Evolutionary conservation across 176 grass and related monocot genomes (phyloP).

Genomic region (Carex littledalei): DNA sequence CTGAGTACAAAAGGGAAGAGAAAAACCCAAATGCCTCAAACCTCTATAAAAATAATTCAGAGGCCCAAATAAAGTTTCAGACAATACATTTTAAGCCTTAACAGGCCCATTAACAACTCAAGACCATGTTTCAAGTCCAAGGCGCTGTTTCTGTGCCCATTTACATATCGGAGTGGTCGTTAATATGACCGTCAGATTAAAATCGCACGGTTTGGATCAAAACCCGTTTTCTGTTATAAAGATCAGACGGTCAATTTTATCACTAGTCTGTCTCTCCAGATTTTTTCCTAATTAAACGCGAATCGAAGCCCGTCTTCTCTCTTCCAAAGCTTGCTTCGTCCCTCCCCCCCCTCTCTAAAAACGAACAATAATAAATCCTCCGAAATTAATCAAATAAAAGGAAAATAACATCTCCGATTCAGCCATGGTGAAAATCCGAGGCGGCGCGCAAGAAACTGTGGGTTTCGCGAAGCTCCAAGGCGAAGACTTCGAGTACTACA

Average conservation of each 20-base stretch:
- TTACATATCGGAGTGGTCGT: neutral
- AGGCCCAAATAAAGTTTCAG: neutral
- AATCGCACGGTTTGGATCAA: neutral
- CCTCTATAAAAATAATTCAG: neutral
- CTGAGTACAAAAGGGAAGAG: neutral
- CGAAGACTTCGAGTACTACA: slow-evolving; percentile 85
- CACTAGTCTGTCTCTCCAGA: neutral
- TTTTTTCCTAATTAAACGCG: neutral
- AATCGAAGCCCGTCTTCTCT: neutral
- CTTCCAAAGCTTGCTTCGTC: neutral
- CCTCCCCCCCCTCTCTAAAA: neutral
- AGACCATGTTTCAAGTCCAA: neutral
- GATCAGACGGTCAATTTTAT: neutral
- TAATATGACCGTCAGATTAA: neutral
- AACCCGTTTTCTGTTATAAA: neutral
- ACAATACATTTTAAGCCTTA: neutral
- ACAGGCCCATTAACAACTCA: neutral
- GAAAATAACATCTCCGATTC: neutral
- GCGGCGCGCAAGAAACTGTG: slow-evolving; percentile 33
- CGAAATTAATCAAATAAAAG: neutral
- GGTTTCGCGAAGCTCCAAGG: slow-evolving; percentile 93
- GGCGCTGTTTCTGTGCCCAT: neutral
- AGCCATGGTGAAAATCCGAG: slow-evolving; percentile 12
- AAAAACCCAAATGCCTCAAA: neutral
- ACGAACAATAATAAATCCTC: neutral